These are phyloP conservation scores for Debaryomyces subglobosus DNA, from an alignment of 1,139 yeast species.

Conservation along the genomic window DNA sequence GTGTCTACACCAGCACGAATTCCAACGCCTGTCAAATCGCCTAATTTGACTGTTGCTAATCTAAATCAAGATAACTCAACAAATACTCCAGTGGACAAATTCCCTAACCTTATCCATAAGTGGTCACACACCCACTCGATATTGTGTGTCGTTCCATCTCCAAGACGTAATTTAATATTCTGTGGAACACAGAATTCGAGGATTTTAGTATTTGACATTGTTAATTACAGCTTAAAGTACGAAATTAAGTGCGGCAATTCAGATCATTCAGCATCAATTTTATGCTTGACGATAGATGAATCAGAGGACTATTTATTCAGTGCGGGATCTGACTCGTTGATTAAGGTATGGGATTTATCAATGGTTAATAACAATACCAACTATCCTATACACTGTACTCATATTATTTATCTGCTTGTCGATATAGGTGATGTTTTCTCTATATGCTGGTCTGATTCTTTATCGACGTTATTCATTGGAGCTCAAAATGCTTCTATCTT, in stretches of 20 bases:
- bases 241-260: slow-evolving; percentile 34
- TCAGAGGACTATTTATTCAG: slow-evolving; percentile 71
- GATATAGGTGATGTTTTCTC: slow-evolving; percentile 96
- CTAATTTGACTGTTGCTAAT: slow-evolving; percentile 13
- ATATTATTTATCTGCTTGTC: slow-evolving; percentile 77
- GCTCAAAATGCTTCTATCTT: slow-evolving; percentile 89
- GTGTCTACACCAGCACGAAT: slow-evolving; percentile 16
- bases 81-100: slow-evolving; percentile 7
- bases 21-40: slow-evolving; percentile 26
- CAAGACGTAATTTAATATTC: slow-evolving; percentile 59
- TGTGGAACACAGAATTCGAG: slow-evolving; percentile 96
- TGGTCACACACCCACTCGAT: slow-evolving; percentile 80
- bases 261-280: slow-evolving; percentile 74
- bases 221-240: slow-evolving; percentile 57
- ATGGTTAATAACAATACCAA: slow-evolving; percentile 15
- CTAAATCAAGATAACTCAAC: background rate
- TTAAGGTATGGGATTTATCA: slow-evolving; percentile 77
- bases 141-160: slow-evolving; percentile 74
- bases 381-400: slow-evolving; percentile 38
- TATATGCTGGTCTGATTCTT: slow-evolving; percentile 64
- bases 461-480: slow-evolving; percentile 75
- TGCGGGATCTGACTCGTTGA: slow-evolving; percentile 89
- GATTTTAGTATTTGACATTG: slow-evolving; percentile 70
- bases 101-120: slow-evolving; percentile 54
- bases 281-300: slow-evolving; percentile 62